A percentile compares a stretch with the other conserved stretches of the same genome.
These are phyloP conservation scores for Pyricularia pennisetigena DNA, from an alignment of 2,329 filamentous ascomycete species.

Conservation along the genomic window DNA sequence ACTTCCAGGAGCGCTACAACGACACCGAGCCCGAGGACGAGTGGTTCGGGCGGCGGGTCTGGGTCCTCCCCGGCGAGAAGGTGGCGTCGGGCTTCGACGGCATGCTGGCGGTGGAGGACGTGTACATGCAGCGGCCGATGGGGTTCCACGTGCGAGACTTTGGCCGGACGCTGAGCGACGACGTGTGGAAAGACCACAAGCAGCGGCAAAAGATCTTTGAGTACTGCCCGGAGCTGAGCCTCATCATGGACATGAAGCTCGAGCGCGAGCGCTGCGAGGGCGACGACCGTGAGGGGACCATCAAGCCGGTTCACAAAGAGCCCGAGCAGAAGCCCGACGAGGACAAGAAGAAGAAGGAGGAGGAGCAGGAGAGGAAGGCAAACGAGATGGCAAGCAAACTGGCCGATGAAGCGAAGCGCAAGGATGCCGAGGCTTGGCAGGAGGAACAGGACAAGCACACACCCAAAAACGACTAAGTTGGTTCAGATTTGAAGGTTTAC, in stretches of 20 bases:
- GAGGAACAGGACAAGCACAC: not conserved
- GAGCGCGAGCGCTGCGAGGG: slow-evolving; percentile 34
- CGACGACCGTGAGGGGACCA: slow-evolving; percentile 20
- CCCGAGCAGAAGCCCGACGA: slow-evolving; percentile 8
- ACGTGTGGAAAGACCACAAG: slow-evolving; percentile 34
- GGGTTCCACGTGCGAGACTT: slow-evolving; percentile 41
- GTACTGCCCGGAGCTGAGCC: slow-evolving; percentile 45
- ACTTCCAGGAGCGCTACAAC: slow-evolving; percentile 39
- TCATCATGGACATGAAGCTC: slow-evolving; percentile 48
- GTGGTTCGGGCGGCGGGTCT: slow-evolving; percentile 42
- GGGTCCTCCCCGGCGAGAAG: slow-evolving; percentile 34
- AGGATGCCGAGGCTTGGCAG: slow-evolving; percentile 2
- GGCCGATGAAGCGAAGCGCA: not conserved
- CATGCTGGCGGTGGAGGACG: slow-evolving; percentile 37
- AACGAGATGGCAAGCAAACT: slow-evolving; percentile 4
- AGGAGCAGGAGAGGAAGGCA: slow-evolving; percentile 5
- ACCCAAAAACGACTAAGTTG: not conserved
- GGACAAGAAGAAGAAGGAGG: slow-evolving; percentile 5
- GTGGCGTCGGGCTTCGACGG: slow-evolving; percentile 31
- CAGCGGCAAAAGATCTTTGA: slow-evolving; percentile 37
- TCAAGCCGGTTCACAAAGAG: slow-evolving; percentile 10
- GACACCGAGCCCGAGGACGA: slow-evolving; percentile 42
- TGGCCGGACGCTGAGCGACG: slow-evolving; percentile 27
- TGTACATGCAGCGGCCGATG: slow-evolving; percentile 40
- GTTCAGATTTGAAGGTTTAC: not conserved